These are phyloP conservation scores for Botrytis tulipae DNA, from an alignment of 2,329 filamentous ascomycete genomes.

Conservation along the genomic window DNA sequence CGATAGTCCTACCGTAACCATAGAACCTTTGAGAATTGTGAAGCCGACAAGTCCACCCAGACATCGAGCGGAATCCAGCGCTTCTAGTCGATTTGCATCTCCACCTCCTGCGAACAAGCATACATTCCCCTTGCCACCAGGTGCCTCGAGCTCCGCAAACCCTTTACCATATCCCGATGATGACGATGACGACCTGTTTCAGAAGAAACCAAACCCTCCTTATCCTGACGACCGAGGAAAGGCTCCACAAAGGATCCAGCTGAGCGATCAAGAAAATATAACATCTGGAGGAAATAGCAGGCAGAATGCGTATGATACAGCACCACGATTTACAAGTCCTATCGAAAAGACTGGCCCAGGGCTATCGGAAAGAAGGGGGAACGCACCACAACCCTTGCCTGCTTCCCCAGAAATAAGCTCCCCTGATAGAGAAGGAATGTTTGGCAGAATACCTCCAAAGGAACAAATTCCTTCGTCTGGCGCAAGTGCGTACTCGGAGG, in stretches of 20 bases:
- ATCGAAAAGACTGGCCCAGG: conserved; percentile 59
- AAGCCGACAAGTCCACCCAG: conserved; percentile 68
- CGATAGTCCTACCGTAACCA: conserved; percentile 64
- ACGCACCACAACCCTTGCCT: conserved; percentile 77
- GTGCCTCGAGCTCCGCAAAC: conserved; percentile 67
- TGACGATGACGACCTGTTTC: conserved; percentile 47
- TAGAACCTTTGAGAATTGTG: conserved; percentile 81
- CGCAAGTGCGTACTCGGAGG: conserved; percentile 29
- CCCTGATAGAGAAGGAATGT: conserved; percentile 76
- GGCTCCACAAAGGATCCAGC: conserved; percentile 28
- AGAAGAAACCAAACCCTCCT: conserved; percentile 30
- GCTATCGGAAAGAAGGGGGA: conserved; percentile 78
- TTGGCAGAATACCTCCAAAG: conserved; percentile 54
- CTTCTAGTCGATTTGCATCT: conserved; percentile 47
- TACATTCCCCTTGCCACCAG: conserved; percentile 63
- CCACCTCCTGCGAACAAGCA: conserved; percentile 52
- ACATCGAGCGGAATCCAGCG: conserved; percentile 40
- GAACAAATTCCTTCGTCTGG: conserved; percentile 26
- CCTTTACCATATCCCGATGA: conserved; percentile 73
- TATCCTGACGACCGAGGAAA: conserved; percentile 39
- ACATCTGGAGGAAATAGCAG: conserved; percentile 27
- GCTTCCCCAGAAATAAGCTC: conserved; percentile 76
- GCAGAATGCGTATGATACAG: conserved; percentile 38
- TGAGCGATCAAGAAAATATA: conserved; percentile 25
- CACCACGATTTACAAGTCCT: conserved; percentile 41